Base-by-base conservation (phyloP, 2,329 filamentous ascomycete species). In the Ampelomyces quisqualis region DNA sequence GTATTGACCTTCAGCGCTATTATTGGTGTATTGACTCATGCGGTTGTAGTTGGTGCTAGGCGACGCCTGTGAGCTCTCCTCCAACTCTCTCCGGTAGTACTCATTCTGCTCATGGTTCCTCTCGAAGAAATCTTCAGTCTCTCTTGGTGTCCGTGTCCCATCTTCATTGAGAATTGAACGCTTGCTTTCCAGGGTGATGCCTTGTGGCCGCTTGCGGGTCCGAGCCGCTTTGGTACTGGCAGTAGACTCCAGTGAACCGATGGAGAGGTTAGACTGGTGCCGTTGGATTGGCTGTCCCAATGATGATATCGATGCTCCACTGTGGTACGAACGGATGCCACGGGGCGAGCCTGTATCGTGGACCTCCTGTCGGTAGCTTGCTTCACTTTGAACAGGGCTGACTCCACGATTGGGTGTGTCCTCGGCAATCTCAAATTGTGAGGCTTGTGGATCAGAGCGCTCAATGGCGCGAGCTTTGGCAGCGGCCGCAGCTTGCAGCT, bases 321-420 rank as follows among this genome's bases (percentile, higher is more conserved):
- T 70, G 20, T 65, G 53, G 49, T 67, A 44, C 35, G 79, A 55
- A 78, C 79, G 76, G 19, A 66, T 49, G 35, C 54, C 19, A 73
- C 71, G 56, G 76, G 83, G 38, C 19, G 62, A 66, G 10, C 54
- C 57, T 17, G 51, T 54, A 10, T 34, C 38, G 4, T 50, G 43
- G 4, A 48, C 40, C 15, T 59, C 62, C 14, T 65, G 61, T 19
- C 53, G 54, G 58, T 90, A 91, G 48, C 90, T 93, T 8, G 89
- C 91, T 11, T 95, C 88, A 57, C 90, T 96, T 54, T 93, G 90
- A 45, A 95, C 90, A 0, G 91, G 91, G 62, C 90, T 96, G 34
- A 94, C 71, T 8, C 83, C 85, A 28, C 87, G 84, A 28, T 78
- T 52, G 3, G 64, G 58, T 2, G 58, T 61, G 5, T 62, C 49